Base-by-base conservation (phyloP, 495 filamentous ascomycete species). In the Acidiella bohemica region DNA sequence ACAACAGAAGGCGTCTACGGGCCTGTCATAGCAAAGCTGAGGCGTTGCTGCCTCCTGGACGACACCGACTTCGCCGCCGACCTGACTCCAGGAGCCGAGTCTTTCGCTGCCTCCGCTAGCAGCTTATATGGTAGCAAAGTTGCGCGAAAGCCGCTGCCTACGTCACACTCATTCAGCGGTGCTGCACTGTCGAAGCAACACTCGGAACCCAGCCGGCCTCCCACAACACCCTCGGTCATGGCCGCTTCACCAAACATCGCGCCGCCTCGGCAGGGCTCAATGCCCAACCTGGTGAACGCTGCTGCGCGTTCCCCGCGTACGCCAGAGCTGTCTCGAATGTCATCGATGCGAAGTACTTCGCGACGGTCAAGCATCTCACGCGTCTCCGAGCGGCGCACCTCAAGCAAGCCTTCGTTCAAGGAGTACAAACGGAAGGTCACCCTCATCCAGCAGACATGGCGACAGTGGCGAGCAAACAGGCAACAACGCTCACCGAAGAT, bases 1-100 rank as follows among this genome's bases (percentile, higher is more conserved):
- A 48, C 42, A 11, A 39, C 46, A 17, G 42, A 45, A 10, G 50
- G 45, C 20, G 38, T 56, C 5, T 60, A 61, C 45, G 49, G 37
- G 21, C 42, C 41, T 24, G 44, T 59, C 2, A 37, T 56, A 20
- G 30, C 42, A 14, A 50, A 50, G 26, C 47, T 64, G 11, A 42
- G 51, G 27, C 32, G 49, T 26, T 64, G 60, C 41, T 64, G 60
- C 31, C 30, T 55, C 1, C 41, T 64, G 13, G 60, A 62, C 32
- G 60, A 64, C 39, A 36, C 27, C 21, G 58, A 54, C 8, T 6
- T 21, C 2, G 12, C 19, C 8, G 10, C 14, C 3, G 40, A 44
- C 2, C 11, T 18, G 18, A 5, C 14, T 1, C 39, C 24, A 3
- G 18, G 17, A 0, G 22, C 23, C 9, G 27, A 13, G 12, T 36